Evolutionary conservation across 208 protist genomes (phyloP).

Genomic region (Wallacemonas sp.): DNA sequence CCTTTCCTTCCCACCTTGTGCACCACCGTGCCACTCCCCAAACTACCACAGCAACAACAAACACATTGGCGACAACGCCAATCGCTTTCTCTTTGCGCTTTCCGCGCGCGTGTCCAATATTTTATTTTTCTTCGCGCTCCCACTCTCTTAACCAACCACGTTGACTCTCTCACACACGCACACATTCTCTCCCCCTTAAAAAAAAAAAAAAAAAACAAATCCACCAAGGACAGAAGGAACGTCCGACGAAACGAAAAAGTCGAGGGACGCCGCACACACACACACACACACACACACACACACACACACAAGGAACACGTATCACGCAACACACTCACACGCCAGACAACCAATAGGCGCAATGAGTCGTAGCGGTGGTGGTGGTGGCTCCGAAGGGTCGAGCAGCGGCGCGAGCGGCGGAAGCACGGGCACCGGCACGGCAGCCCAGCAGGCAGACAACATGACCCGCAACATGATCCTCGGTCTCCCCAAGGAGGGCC

Average conservation of each 20-base stretch:
- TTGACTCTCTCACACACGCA: too few relatives aligned
- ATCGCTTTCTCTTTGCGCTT: not conserved
- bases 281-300: not conserved
- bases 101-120: too few relatives aligned
- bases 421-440: constrained; percentile 28
- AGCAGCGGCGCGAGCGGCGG: constrained; percentile 14
- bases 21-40: too few relatives aligned
- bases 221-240: too few relatives aligned
- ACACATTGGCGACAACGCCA: not conserved
- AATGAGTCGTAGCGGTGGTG: constrained; percentile 6
- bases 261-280: too few relatives aligned
- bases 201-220: too few relatives aligned
- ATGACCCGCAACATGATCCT: constrained; percentile 76
- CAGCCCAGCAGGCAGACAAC: constrained; percentile 47
- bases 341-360: not conserved
- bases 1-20: too few relatives aligned
- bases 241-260: too few relatives aligned
- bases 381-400: not conserved
- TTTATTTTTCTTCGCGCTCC: too few relatives aligned
- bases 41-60: not conserved
- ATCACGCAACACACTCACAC: not conserved
- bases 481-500: constrained; percentile 64
- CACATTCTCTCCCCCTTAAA: too few relatives aligned
- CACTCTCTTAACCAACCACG: too few relatives aligned
- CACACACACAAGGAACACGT: not conserved